phyloP scores from a whole-genome alignment of 768 basidiomycete genomes.

The Lactarius evosmus region DNA sequence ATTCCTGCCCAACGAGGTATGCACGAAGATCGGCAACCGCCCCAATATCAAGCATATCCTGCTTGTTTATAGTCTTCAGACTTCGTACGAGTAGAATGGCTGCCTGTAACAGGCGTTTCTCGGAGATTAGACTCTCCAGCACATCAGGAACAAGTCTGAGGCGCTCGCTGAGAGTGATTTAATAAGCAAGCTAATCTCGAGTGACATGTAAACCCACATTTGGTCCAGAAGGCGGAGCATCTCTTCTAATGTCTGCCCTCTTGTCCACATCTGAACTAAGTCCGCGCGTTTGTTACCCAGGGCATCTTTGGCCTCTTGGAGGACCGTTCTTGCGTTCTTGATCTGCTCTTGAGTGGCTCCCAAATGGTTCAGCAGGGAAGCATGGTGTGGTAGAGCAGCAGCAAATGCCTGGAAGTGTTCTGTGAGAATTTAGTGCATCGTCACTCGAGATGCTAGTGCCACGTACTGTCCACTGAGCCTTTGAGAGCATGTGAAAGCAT shows the following conservation, averaged over 20 bases:
- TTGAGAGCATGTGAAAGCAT: slow-evolving; percentile 78
- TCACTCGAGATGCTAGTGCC: slow-evolving; percentile 21
- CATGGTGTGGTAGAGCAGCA: slow-evolving; percentile 89
- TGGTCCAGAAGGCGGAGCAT: slow-evolving; percentile 94
- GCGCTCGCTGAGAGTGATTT: slow-evolving; percentile 48
- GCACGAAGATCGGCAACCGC: slow-evolving; percentile 83
- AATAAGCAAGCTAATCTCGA: slow-evolving; percentile 17
- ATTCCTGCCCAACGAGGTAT: slow-evolving; percentile 85
- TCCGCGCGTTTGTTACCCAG: slow-evolving; percentile 82
- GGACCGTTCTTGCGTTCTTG: slow-evolving; percentile 58
- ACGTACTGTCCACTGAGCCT: slow-evolving; percentile 83
- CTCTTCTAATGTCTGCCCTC: slow-evolving; percentile 89
- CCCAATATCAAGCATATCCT: slow-evolving; percentile 94
- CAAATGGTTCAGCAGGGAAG: slow-evolving; percentile 70
- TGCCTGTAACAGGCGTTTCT: slow-evolving; percentile 89
- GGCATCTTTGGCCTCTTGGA: slow-evolving; percentile 78
- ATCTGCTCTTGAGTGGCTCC: slow-evolving; percentile 72
- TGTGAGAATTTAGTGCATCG: slow-evolving; percentile 35
- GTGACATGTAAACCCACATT: slow-evolving; percentile 52
- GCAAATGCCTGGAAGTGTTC: slow-evolving; percentile 94
- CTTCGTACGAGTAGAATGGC: slow-evolving; percentile 82
- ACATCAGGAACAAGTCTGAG: slow-evolving; percentile 88
- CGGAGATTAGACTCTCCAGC: slow-evolving; percentile 91
- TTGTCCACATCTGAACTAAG: slow-evolving; percentile 83
- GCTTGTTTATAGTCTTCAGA: slow-evolving; percentile 84